Evolutionary conservation across 306 rosid genomes (phyloP), one percentile per base, ranked within the genome.

Genomic region (Citrullus mucosospermus): DNA sequence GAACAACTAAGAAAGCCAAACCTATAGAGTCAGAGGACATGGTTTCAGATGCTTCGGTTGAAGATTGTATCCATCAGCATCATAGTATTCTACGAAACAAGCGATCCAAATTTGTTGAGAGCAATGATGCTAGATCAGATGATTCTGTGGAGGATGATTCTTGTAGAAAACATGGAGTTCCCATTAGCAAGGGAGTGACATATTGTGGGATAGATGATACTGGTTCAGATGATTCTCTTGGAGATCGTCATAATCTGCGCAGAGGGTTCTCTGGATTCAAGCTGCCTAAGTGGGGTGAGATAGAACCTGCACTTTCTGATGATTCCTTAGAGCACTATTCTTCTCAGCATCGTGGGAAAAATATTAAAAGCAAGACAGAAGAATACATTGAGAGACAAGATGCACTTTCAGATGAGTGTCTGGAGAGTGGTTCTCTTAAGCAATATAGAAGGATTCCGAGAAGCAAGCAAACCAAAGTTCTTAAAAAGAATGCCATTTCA

Each of bases 1-100:
- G 78, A 68, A 69, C 81, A 62, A 67, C 79, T 78, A 85, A 90
- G 91, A 95, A 88, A 86, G 84, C 83, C 46, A 87, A 83, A 83
- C 73, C 78, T 78, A 32, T 59, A 66, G 85, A 81, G 81, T 56
- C 84, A 38, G 85, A 83, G 53, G 84, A 84, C 53, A 78, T 54
- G 41, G 61, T 82, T 75, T 84, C 82, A 11, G 86, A 83, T 78
- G 60, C 80, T 80, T 87, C 86, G 22, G 28, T 70, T 55, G 84
- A 84, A 62, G 81, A 77, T 44, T 43, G 76, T 82, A 65, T 80
- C 59, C 82, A 18, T n/a, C 86, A 46, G 78, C 78, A 75, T 80
- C 75, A 75, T 44, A 82, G 62, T 61, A 87, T 81, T 75, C 76
- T 76, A 6, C 76, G 69, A 70, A 75, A 81, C 82, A 81, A 84